These are phyloP conservation scores for Lasiodiplodia citricola DNA, from an alignment of 2,329 filamentous ascomycete genomes.

Conservation along the genomic window DNA sequence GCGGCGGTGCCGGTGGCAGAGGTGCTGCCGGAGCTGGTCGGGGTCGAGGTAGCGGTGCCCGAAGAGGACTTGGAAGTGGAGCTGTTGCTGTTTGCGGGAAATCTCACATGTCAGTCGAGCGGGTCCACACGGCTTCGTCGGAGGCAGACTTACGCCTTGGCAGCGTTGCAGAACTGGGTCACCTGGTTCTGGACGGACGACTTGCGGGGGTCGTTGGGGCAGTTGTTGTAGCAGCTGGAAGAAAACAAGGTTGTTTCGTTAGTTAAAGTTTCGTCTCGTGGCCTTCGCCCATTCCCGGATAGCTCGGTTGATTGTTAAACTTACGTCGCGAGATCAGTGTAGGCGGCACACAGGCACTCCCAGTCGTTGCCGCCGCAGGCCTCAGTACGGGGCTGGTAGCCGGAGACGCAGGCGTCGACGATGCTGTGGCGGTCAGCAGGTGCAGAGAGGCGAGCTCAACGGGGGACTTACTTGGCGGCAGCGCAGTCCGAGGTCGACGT, in stretches of 20 bases:
- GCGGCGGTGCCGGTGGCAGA: background rate
- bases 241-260: conserved; percentile 10
- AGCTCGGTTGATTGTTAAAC: conserved; percentile 23
- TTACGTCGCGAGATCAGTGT: conserved; percentile 58
- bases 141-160: conserved; percentile 42
- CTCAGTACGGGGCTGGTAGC: conserved; percentile 49
- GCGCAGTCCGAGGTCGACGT: conserved; percentile 33
- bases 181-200: conserved; percentile 43
- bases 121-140: background rate
- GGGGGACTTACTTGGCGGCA: conserved; percentile 45
- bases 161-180: conserved; percentile 49
- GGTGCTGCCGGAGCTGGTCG: background rate
- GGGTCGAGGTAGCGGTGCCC: background rate
- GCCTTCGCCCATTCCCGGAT: background rate
- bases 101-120: background rate
- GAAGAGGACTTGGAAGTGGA: background rate
- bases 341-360: conserved; percentile 64
- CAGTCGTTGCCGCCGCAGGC: conserved; percentile 56
- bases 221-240: conserved; percentile 67
- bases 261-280: background rate
- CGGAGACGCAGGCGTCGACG: conserved; percentile 54
- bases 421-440: conserved; percentile 46
- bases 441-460: background rate
- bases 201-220: conserved; percentile 54
- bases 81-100: conserved; percentile 1